Conservation (phyloP, 2,329 filamentous ascomycete genomes). For the Cryphonectria nitschkei region DNA sequence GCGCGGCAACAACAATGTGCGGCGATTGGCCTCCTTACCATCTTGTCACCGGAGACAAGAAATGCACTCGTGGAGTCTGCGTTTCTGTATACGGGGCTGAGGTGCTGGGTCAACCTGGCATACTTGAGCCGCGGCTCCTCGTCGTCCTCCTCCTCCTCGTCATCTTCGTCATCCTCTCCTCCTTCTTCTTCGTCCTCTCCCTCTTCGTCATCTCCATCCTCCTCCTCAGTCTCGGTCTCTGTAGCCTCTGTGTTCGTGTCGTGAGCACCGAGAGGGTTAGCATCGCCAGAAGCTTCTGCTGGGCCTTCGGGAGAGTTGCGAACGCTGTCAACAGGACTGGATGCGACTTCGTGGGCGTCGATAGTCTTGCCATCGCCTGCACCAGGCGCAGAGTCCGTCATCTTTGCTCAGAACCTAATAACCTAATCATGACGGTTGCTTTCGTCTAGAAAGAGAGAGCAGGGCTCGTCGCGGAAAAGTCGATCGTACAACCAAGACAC, state of each 20-base stretch:
- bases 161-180: constrained; percentile 53
- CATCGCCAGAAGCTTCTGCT: not conserved
- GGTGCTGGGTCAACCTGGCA: constrained; percentile 77
- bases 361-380: constrained; percentile 28
- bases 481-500: not conserved
- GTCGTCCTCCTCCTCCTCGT: constrained; percentile 87
- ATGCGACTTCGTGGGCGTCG: not conserved
- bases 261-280: not conserved
- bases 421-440: constrained; percentile 27
- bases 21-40: constrained; percentile 61
- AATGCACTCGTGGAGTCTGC: constrained; percentile 94
- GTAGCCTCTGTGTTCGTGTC: constrained; percentile 1
- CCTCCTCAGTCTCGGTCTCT: constrained; percentile 32
- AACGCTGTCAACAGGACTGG: not conserved
- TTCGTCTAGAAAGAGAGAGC: not conserved
- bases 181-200: constrained; percentile 56
- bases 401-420: constrained; percentile 27
- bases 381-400: constrained; percentile 29
- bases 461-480: not conserved
- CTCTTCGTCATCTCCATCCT: constrained; percentile 44
- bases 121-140: constrained; percentile 96
- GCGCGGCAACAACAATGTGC: constrained; percentile 29
- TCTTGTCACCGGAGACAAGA: constrained; percentile 91
- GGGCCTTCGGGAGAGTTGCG: not conserved
- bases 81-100: constrained; percentile 85